Base-by-base conservation (phyloP, 2,329 filamentous ascomycete species). In the Fusarium buharicum region DNA sequence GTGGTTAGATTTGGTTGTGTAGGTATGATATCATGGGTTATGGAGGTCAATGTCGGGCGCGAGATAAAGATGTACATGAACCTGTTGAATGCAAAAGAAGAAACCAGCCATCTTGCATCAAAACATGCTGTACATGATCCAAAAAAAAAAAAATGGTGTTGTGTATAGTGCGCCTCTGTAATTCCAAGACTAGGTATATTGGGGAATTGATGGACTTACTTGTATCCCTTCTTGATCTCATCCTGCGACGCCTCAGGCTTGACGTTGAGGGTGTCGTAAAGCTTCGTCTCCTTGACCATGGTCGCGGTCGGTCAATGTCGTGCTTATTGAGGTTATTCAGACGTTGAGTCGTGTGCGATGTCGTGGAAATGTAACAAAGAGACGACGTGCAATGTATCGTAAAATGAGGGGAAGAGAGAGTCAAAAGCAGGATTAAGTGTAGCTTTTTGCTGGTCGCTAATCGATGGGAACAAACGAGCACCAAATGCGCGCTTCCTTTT, bases 171-270 rank as follows among this genome's bases (percentile, higher is more conserved):
- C 40, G 52, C 18, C n/a, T 27, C 22, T 38, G 39, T 34, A 12
- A 14, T 31, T 37, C 30, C 34, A 45, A 33, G 11, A 22, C 24
- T 13, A 30, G 12, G 13, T 17, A 13, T 18, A 34, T 47, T 22
- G 70, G 20, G 20, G 39, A 40, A 30, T 33, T 8, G 41, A 22
- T 49, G 30, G 33, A 73, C 85, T 77, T 88, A 91, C 89, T 91
- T 86, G 77, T 97, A 97, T 55, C 88, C 95, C 76, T 98, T 99
- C 77, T 97, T 98, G 76, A 99, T 96, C 66, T 98, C 94, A 74
- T 97, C 94, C 78, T 96, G 92, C 20, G 87, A 84, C 20, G 93
- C 92, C 59, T 88, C 86, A 33, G 94, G 86, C 76, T 91, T 90
- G 78, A 97, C 82, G 74, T 84, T 82, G 71, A 99, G 84, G 64